Base-by-base conservation (phyloP, 176 grass and related monocot genomes). In the Eragrostis curvula region DNA sequence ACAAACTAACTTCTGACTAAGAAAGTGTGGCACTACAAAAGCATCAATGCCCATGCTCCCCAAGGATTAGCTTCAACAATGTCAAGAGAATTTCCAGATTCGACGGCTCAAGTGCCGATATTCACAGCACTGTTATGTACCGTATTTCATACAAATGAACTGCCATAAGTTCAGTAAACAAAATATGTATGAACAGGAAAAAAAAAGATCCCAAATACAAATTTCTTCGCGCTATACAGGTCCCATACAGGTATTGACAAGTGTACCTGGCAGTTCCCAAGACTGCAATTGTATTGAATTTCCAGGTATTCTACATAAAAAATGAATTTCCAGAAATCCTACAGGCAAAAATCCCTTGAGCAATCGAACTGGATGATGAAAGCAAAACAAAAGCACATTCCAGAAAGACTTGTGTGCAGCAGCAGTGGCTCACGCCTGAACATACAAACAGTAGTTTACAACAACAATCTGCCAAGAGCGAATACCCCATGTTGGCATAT, bases 391-490 rank as follows among this genome's bases (percentile, higher is more conserved):
- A 53, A 74, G 24, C 61, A 27, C 44, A 42, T 75, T 32, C 39
- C 40, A 64, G 25, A 66, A 30, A 71, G 20, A 1, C 18, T 66
- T 68, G 6, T 53, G 71, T 71, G 55, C 53, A 40, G 29, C 59
- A 71, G 45, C 61, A 20, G 8, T 17, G 1, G 55, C 39, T n/a
- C 25, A 25, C 7, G 24, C 63, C 46, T 50, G 51, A 50, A 59
- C 36, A 64, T 10, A 52, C 32, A 66, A 55, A 79, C 64, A 65
- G 53, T 81, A 85, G 46, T 77, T 71, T 85, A 89, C 87, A 89
- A 71, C 64, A 89, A 49, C 47, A 69, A 40, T 80, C 46, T 77
- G 80, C 70, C 36, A 76, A 47, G 27, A 16, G 55, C 57, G 59
- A 77, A 85, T 23, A 41, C 70, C 68, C 56, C 78, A 77, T 77